A percentile compares a stretch with the other conserved stretches of the same genome.
These are phyloP conservation scores for Tetrapisispora phaffii DNA, from an alignment of 805 yeast species.

Conservation along the genomic window DNA sequence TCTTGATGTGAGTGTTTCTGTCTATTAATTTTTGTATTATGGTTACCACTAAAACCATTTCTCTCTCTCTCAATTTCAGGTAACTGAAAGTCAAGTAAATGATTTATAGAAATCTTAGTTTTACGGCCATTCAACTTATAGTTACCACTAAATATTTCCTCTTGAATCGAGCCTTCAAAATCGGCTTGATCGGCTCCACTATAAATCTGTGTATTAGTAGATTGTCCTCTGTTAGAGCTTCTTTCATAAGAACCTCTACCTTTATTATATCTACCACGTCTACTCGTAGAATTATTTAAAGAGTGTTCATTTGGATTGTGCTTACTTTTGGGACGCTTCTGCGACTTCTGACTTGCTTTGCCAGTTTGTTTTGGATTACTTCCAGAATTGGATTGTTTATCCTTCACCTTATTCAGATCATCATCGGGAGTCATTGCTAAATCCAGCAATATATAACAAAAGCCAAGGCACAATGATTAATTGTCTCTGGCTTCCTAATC, in stretches of 20 bases:
- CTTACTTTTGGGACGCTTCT: background rate
- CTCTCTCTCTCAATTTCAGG: slow-evolving; percentile 32
- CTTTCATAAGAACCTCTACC: background rate
- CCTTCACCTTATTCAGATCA: background rate
- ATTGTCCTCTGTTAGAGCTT: background rate
- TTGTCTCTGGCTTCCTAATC: background rate
- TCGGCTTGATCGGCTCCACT: background rate
- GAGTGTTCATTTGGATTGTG: background rate
- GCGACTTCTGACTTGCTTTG: background rate
- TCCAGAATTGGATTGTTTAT: background rate
- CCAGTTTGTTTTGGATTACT: background rate
- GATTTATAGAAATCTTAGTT: slow-evolving; percentile 48
- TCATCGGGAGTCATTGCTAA: background rate
- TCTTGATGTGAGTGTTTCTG: slow-evolving; percentile 21
- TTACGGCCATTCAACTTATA: slow-evolving; percentile 31
- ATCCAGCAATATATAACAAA: too few relatives aligned
- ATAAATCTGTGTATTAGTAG: background rate
- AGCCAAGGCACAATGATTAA: background rate
- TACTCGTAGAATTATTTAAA: background rate
- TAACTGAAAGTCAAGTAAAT: slow-evolving; percentile 49
- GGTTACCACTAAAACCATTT: slow-evolving; percentile 6
- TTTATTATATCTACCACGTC: background rate
- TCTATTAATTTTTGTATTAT: slow-evolving; percentile 18
- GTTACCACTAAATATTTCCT: slow-evolving; percentile 26
- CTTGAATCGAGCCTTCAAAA: slow-evolving; percentile 23